Conservation (phyloP, 345 rosid genomes). For the Diplotaxis tenuifolia region DNA sequence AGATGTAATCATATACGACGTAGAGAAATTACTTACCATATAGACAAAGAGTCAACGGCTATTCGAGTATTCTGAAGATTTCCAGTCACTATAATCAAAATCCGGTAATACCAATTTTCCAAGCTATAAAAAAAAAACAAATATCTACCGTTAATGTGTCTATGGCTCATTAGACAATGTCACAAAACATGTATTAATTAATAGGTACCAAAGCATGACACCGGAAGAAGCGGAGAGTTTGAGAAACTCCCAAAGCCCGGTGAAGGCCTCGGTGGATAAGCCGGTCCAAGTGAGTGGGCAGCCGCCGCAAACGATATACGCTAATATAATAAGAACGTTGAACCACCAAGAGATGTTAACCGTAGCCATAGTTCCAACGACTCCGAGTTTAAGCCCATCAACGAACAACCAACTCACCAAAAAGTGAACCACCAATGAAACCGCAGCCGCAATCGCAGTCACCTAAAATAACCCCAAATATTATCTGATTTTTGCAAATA, state of each 20-base stretch:
- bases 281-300: too few relatives aligned
- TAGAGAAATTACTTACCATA: constrained; percentile 51
- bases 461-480: constrained; percentile 20
- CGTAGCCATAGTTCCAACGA: constrained; percentile 56
- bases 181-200: not conserved
- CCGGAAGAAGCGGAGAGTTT: constrained; percentile 71
- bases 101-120: constrained; percentile 86
- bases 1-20: not conserved
- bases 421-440: constrained; percentile 42
- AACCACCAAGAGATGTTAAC: constrained; percentile 66
- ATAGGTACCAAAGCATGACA: constrained; percentile 68
- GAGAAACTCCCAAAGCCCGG: constrained; percentile 60
- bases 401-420: constrained; percentile 54
- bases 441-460: constrained; percentile 42
- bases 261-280: constrained; percentile 55
- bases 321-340: constrained; percentile 32
- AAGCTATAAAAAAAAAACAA: constrained; percentile 46
- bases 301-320: constrained; percentile 39
- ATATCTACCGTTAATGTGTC: not conserved
- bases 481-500: too few relatives aligned
- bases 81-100: constrained; percentile 82
- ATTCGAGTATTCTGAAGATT: constrained; percentile 74
- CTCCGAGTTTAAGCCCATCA: too few relatives aligned
- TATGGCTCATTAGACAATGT: not conserved
- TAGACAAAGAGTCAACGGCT: too few relatives aligned